These are phyloP conservation scores for Neurospora sp. DNA, from an alignment of 495 filamentous ascomycete genomes.

Conservation along the genomic window DNA sequence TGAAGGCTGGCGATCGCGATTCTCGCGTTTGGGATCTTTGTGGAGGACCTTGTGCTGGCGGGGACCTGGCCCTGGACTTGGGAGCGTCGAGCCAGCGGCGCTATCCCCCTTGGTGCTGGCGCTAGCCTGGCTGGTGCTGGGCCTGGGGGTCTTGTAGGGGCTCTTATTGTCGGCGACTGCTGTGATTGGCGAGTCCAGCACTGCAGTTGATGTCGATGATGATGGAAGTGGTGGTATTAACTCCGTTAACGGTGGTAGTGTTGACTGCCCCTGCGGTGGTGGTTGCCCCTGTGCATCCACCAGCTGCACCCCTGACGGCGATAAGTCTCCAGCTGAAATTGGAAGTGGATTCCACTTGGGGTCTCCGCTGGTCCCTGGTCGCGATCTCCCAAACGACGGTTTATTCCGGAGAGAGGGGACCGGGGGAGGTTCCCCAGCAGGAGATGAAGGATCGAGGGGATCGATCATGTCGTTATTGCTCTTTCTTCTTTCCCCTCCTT, in stretches of 20 bases:
- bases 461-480: conserved; percentile 4
- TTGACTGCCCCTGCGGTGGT: background rate
- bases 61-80: background rate
- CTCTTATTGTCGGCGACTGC: background rate
- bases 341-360: background rate
- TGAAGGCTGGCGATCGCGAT: conserved; percentile 34
- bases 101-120: background rate
- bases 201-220: background rate
- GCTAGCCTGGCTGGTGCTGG: background rate
- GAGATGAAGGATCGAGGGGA: background rate
- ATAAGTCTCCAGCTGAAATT: background rate
- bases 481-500: conserved; percentile 6
- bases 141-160: background rate
- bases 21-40: conserved; percentile 7
- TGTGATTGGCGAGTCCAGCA: background rate
- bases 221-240: background rate
- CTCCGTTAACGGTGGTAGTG: background rate
- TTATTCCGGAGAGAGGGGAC: background rate
- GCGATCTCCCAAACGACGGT: conserved; percentile 15
- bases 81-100: background rate
- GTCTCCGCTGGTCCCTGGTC: conserved; percentile 25
- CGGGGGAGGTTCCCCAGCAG: background rate
- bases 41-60: conserved; percentile 25
- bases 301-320: conserved; percentile 2
- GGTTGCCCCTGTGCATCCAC: conserved; percentile 9